Evolutionary conservation across 2,329 filamentous ascomycete genomes (phyloP), one percentile per base, ranked within the genome.

Genomic region (Lasiodiplodia citricola): DNA sequence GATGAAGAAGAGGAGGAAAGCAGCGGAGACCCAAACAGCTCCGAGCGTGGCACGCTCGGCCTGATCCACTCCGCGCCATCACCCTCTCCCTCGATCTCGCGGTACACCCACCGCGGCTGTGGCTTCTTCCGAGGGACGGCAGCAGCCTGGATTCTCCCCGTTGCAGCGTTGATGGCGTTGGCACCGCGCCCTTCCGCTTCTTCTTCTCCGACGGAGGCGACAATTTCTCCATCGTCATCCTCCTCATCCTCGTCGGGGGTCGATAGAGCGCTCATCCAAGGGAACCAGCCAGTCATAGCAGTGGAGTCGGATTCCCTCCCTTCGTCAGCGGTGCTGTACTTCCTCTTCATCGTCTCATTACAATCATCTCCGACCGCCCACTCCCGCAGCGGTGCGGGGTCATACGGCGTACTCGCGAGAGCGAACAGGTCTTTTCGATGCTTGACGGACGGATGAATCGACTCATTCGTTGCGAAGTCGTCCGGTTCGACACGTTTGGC

Each of bases 391-490:
- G 60, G 21, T 3, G 60, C 60, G 5, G 60, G 47, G 2, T 51
- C 23, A 21, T 64, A 64, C 2, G 60, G 60, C 13, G 51, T 31
- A 6, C 44, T 11, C 7, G 60, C 60, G 13, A 64, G 60, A 14
- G 60, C 60, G 31, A 64, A 64, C 31, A 64, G 44, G 28, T 64
- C 60, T n/a, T 25, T 31, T 4, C 60, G 44, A n/a, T 64, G 60
- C 4, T 52, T 37, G 25, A 67, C 55, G n/a, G 65, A 67, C 16
- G 65, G 65, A 10, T 67, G 65, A 23, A 67, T 50, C 10, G 65
- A 52, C 41, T 67, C 65, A n/a, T 67, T 67, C 13, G 65, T 67
- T 6, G 31, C 44, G 44, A 64, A 64, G 44, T 52, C 58, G 58
- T 63, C 44, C 4, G 58, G 41, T 2, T 25, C 21, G 28, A 16